Conservation (phyloP, 208 protist genomes). For the Leishmania arabica region DNA sequence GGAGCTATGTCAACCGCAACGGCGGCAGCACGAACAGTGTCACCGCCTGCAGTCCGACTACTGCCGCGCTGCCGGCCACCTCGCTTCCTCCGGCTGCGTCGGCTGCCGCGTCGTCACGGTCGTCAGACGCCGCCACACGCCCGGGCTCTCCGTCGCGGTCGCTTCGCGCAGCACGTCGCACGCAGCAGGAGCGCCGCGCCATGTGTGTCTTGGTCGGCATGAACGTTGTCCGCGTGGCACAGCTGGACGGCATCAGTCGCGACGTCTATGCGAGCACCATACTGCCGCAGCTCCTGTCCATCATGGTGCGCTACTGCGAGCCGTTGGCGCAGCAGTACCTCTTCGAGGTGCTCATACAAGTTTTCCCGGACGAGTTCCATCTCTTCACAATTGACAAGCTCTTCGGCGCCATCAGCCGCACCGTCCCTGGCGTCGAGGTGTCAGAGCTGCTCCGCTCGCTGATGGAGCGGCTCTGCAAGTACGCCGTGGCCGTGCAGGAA, state of each 20-base stretch:
- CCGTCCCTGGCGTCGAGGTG: slow-evolving; percentile 92
- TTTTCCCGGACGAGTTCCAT: slow-evolving; percentile 99
- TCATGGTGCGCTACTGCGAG: slow-evolving; percentile 96
- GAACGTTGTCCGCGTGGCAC: slow-evolving; percentile 96
- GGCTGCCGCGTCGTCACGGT: background rate
- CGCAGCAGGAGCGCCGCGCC: slow-evolving; percentile 94
- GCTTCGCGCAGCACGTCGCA: slow-evolving; percentile 38
- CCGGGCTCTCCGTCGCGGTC: slow-evolving; percentile 35
- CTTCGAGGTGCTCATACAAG: slow-evolving; percentile 98
- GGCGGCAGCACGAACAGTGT: slow-evolving; percentile 30
- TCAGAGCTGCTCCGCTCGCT: slow-evolving; percentile 82
- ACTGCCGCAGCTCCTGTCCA: slow-evolving; percentile 87
- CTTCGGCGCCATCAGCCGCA: slow-evolving; percentile 59
- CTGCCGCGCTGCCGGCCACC: background rate
- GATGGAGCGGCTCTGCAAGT: slow-evolving; percentile 91
- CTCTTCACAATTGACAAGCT: slow-evolving; percentile 93
- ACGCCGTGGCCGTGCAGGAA: slow-evolving; percentile 50
- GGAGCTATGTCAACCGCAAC: slow-evolving; percentile 49
- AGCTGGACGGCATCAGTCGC: slow-evolving; percentile 95
- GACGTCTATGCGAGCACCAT: slow-evolving; percentile 89
- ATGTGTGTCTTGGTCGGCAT: slow-evolving; percentile 97
- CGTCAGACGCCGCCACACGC: background rate
- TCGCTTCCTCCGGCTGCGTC: background rate
- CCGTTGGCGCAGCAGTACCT: slow-evolving; percentile 98
- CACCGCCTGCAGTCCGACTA: background rate